phyloP scores from a whole-genome alignment of 441 rosid species.

The Erodium trifolium region DNA sequence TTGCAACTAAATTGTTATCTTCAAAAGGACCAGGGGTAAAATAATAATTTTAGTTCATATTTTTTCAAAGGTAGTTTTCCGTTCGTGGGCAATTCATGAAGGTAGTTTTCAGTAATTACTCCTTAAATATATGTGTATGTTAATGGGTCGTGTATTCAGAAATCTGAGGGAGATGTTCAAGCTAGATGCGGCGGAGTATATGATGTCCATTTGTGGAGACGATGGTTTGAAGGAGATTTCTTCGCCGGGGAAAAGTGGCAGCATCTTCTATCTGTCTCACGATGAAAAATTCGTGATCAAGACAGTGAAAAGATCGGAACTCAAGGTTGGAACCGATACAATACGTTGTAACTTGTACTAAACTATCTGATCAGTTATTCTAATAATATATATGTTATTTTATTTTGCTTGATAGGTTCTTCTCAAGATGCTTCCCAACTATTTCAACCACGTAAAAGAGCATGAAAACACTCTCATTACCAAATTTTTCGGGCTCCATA shows the following conservation, averaged over 20 bases:
- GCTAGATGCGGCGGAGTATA: constrained; percentile 95
- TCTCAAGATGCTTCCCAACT: constrained; percentile 75
- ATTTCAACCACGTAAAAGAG: constrained; percentile 58
- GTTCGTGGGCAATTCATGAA: too few relatives aligned
- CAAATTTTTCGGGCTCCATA: constrained; percentile 83
- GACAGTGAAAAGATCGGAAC: constrained; percentile 41
- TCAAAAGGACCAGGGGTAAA: too few relatives aligned
- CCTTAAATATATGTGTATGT: background rate
- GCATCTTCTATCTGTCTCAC: constrained; percentile 84
- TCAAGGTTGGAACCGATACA: constrained; percentile 48
- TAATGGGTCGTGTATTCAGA: constrained; percentile 29
- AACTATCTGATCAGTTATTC: background rate
- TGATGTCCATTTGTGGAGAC: constrained; percentile 99
- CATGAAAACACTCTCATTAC: constrained; percentile 93
- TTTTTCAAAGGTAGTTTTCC: too few relatives aligned
- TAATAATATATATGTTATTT: background rate
- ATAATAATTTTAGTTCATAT: too few relatives aligned
- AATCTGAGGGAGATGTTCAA: constrained; percentile 95
- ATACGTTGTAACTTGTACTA: background rate
- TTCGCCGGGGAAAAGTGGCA: constrained; percentile 97
- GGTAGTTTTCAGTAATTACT: too few relatives aligned
- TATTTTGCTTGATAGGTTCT: constrained; percentile 46
- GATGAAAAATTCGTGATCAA: constrained; percentile 54
- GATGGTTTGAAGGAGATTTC: constrained; percentile 78
- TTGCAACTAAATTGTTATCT: too few relatives aligned